These are phyloP conservation scores for Plicaturopsis crispa DNA, from an alignment of 768 basidiomycete species.

Conservation along the genomic window DNA sequence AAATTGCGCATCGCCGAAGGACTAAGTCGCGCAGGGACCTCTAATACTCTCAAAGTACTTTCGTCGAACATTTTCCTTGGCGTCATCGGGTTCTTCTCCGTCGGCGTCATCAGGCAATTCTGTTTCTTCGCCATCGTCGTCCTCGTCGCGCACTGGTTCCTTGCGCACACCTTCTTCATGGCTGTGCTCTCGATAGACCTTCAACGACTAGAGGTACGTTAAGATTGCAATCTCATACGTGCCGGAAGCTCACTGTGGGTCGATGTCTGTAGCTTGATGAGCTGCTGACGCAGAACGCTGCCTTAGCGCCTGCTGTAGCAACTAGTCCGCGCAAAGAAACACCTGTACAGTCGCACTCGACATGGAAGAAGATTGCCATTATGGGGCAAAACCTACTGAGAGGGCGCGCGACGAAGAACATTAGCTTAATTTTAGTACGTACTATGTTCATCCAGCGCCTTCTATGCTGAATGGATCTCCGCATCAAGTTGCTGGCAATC, in stretches of 20 bases:
- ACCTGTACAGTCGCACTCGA: slow-evolving; percentile 24
- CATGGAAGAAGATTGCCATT: slow-evolving; percentile 34
- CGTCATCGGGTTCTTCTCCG: slow-evolving; percentile 55
- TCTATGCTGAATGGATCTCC: too few species aligned
- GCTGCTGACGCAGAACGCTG: slow-evolving; percentile 67
- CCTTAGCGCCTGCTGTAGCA: slow-evolving; percentile 36
- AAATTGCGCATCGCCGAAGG: slow-evolving; percentile 91
- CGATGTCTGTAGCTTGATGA: slow-evolving; percentile 68
- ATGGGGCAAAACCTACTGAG: slow-evolving; percentile 41
- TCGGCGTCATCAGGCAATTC: slow-evolving; percentile 84
- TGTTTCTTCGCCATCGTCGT: slow-evolving; percentile 92
- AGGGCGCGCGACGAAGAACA: slow-evolving; percentile 67
- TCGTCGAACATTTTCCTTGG: slow-evolving; percentile 79
- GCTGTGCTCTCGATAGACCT: slow-evolving; percentile 95
- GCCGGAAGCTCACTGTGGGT: too few species aligned
- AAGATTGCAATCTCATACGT: too few species aligned
- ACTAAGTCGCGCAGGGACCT: slow-evolving; percentile 81
- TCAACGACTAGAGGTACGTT: slow-evolving; percentile 80
- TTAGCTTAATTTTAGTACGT: slow-evolving; percentile 72
- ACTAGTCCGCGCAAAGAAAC: slow-evolving; percentile 11
- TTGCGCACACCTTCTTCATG: slow-evolving; percentile 93
- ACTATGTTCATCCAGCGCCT: slow-evolving; percentile 6
- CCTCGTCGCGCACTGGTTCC: slow-evolving; percentile 93
- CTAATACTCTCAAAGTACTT: slow-evolving; percentile 88
- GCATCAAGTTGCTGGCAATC: slow-evolving; percentile 61